Percentiles rank a stretch among this genome's conserved stretches.
These are phyloP conservation scores for Pythium chondricola DNA, from an alignment of 352 stramenopile genomes.

Conservation along the genomic window DNA sequence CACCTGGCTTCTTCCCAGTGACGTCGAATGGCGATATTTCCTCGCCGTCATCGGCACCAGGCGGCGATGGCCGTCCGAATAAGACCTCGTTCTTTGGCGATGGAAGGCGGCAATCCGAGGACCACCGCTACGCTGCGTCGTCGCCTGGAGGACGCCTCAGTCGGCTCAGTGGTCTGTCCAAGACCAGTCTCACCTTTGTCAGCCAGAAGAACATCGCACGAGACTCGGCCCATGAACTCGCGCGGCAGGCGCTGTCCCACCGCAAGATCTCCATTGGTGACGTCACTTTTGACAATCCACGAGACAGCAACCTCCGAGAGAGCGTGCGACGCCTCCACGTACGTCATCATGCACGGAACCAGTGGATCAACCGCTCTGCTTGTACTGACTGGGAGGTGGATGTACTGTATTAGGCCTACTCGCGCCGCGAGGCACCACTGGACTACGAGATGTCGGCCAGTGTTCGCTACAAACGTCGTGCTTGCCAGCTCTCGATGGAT, in stretches of 20 bases:
- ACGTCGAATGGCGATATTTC: background rate
- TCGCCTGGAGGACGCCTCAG: constrained; percentile 12
- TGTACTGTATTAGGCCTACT: constrained; percentile 42
- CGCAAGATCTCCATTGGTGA: constrained; percentile 72
- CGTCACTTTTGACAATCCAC: constrained; percentile 64
- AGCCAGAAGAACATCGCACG: constrained; percentile 27
- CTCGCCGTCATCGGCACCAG: constrained; percentile 5
- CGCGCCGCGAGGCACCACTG: constrained; percentile 60
- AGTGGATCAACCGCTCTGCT: background rate
- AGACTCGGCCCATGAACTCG: constrained; percentile 57
- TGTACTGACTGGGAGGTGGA: background rate
- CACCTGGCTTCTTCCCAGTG: constrained; percentile 5
- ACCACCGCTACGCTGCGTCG: constrained; percentile 13
- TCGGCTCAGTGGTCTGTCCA: constrained; percentile 14
- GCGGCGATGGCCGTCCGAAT: background rate
- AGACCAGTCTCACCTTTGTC: constrained; percentile 22
- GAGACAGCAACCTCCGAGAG: constrained; percentile 54
- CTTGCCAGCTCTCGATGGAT: constrained; percentile 57
- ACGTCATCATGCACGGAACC: background rate
- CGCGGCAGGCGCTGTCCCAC: constrained; percentile 58
- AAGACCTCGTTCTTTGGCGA: too few species aligned
- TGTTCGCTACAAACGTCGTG: constrained; percentile 36
- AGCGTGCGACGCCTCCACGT: constrained; percentile 76
- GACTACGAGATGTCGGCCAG: constrained; percentile 49
- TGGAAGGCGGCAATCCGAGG: constrained; percentile 1